Conservation (phyloP, 176 grass and related monocot genomes). For the Eragrostis curvula region DNA sequence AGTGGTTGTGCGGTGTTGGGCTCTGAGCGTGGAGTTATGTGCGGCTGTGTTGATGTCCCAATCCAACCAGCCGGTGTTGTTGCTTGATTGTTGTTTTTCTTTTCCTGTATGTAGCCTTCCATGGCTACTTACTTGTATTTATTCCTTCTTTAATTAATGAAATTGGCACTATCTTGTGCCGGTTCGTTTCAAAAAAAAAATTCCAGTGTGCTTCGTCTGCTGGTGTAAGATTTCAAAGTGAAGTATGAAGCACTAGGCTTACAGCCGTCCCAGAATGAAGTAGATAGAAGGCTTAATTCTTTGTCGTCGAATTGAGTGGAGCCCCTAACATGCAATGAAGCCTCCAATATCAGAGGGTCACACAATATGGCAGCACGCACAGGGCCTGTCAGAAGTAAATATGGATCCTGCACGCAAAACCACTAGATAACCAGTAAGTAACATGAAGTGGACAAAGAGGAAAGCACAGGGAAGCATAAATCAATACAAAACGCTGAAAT, state of each 20-base stretch:
- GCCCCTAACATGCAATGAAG: constrained; percentile 15
- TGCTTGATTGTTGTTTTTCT: no score
- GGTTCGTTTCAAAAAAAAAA: no score
- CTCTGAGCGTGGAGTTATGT: no score
- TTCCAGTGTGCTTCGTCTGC: constrained; percentile 34
- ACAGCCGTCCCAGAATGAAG: background rate
- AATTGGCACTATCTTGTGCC: no score
- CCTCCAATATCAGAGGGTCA: constrained; percentile 8
- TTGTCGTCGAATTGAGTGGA: constrained; percentile 13
- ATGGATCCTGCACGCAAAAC: constrained; percentile 24
- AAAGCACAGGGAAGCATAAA: constrained; percentile 5
- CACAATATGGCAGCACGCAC: background rate
- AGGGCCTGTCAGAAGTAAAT: constrained; percentile 27
- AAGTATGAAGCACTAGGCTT: background rate
- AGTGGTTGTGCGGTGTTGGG: no score
- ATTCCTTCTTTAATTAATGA: no score
- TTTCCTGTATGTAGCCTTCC: no score
- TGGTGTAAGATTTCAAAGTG: background rate
- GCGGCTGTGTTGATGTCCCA: no score
- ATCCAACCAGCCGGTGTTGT: no score
- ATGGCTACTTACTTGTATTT: no score
- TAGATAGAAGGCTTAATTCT: constrained; percentile 13
- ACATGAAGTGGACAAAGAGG: constrained; percentile 7
- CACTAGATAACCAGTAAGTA: background rate
- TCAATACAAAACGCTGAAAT: background rate